A percentile compares a stretch with the other conserved stretches of the same genome.
Conservation (phyloP, 768 basidiomycete genomes). For the Podaxis sp. region DNA sequence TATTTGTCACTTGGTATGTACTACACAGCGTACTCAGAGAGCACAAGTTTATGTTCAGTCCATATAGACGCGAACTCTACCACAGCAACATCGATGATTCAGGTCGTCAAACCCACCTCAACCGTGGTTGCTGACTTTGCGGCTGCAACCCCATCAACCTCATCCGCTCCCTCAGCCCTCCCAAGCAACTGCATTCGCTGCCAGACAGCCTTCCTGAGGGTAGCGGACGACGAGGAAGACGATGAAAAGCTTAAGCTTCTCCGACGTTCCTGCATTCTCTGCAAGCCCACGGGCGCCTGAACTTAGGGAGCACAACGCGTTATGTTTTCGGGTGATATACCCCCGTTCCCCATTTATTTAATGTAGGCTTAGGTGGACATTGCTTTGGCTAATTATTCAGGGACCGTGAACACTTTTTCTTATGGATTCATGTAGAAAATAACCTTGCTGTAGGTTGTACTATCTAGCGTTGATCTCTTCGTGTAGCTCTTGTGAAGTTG, state of each 20-base stretch:
- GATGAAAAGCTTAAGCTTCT: constrained; percentile 2
- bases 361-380: not conserved
- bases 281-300: not conserved
- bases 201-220: constrained; percentile 4
- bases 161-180: not conserved
- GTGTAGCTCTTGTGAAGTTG: too few relatives aligned
- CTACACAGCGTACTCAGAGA: not conserved
- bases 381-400: not conserved
- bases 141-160: not conserved
- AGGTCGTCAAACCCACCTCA: not conserved
- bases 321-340: not conserved
- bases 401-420: not conserved
- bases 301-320: not conserved
- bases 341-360: not conserved
- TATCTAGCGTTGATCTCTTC: too few relatives aligned
- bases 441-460: too few relatives aligned
- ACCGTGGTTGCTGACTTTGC: not conserved
- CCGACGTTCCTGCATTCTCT: constrained; percentile 4
- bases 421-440: too few relatives aligned
- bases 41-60: not conserved
- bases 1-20: not conserved
- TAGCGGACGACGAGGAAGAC: constrained; percentile 4
- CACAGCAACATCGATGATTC: not conserved
- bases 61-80: not conserved
- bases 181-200: constrained; percentile 5